Base-by-base conservation (phyloP, 495 filamentous ascomycete genomes). In the Penicillium taxi region DNA sequence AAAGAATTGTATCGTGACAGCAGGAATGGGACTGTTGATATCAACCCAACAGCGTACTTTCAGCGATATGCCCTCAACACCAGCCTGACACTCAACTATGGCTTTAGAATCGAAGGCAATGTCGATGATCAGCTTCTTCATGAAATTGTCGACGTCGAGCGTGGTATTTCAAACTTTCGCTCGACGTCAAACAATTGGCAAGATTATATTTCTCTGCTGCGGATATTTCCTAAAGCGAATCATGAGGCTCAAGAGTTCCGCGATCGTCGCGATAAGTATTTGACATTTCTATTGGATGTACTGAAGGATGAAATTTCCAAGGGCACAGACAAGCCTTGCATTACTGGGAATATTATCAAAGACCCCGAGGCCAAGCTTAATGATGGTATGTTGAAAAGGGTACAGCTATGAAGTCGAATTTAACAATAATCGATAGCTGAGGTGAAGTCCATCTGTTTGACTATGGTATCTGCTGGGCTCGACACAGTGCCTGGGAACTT, bases 401-500 rank as follows among this genome's bases (percentile, higher is more conserved):
- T n/a, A n/a, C n/a, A n/a, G n/a, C n/a, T n/a, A n/a, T 12, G 17
- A 6, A n/a, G n/a, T 11, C 0, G 9, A 8, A 34, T 2, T 25
- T 17, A 14, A 6, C 11, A 5, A 1, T 12, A 22, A 20, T 26
- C 12, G 0, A 13, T 26, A 76, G 77, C 73, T 13, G 80, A 84
- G 56, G 70, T 84, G 19, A 81, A 81, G 45, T 81, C 77, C 2
- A 80, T 86, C 40, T 82, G 81, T 55, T 55, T 86, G 33, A 82
- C 78, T 18, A 86, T 86, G 80, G 81, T 84, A 4, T 80, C 76
- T 9, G 81, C 79, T 5, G 80, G 75, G 32, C 67, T 81, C n/a
- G 81, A 80, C 54, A 84, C 78, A 7, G 75, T 80, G 14, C 81
- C 73, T 9, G 78, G 75, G 6, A 83, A 78, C 47, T 56, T 80